These are phyloP conservation scores for Diaporthe eres DNA, from an alignment of 2,329 filamentous ascomycete species.

Conservation along the genomic window DNA sequence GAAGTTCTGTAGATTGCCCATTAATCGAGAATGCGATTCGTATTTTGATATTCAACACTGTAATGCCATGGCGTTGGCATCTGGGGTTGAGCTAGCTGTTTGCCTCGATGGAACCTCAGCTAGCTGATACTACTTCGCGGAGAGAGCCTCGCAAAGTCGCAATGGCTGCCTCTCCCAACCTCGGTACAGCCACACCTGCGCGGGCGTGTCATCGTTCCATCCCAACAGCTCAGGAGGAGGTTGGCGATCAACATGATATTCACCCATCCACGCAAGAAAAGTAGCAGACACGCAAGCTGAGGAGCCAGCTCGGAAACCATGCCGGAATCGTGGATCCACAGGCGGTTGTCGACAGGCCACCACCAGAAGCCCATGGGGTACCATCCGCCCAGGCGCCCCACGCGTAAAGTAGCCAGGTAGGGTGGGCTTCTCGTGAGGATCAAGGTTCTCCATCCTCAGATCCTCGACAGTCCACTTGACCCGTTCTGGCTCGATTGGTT, in stretches of 20 bases:
- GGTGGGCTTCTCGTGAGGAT: constrained; percentile 28
- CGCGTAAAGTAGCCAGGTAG: constrained; percentile 35
- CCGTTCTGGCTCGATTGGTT: constrained; percentile 23
- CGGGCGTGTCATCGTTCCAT: constrained; percentile 6
- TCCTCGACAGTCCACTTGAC: constrained; percentile 31
- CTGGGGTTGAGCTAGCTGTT: background rate
- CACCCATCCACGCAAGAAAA: background rate
- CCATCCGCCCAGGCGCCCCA: constrained; percentile 31
- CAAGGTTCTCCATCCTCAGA: constrained; percentile 36
- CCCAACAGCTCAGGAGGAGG: constrained; percentile 20
- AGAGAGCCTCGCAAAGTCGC: background rate
- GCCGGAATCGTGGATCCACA: constrained; percentile 31
- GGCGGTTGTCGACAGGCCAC: constrained; percentile 27
- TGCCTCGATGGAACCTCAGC: constrained; percentile 5
- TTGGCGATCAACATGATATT: constrained; percentile 15
- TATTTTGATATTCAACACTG: constrained; percentile 21
- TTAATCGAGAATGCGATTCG: constrained; percentile 27
- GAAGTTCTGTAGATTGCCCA: constrained; percentile 25
- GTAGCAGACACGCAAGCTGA: constrained; percentile 8
- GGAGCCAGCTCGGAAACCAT: constrained; percentile 17
- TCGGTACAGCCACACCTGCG: background rate
- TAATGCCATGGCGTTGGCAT: background rate
- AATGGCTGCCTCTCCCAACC: constrained; percentile 1
- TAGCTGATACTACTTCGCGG: background rate
- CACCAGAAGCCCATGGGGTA: constrained; percentile 31